These are phyloP conservation scores for Mortierella antarctica DNA, from an alignment of 192 early-diverging fungal species.

Conservation along the genomic window DNA sequence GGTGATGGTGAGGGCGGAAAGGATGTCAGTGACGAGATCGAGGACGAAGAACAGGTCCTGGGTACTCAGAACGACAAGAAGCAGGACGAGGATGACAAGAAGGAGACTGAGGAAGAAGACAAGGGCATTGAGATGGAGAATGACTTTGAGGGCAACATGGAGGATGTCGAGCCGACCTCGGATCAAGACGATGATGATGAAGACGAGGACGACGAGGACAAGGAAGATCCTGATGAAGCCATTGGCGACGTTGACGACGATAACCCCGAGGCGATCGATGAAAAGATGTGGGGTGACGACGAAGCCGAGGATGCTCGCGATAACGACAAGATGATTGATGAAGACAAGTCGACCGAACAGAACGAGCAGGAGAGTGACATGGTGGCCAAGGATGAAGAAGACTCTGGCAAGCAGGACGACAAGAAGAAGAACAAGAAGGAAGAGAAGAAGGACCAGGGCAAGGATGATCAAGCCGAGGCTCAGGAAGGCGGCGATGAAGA, in stretches of 20 bases:
- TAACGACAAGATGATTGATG: slow-evolving; percentile 76
- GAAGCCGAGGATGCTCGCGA: slow-evolving; percentile 66
- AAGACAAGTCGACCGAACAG: slow-evolving; percentile 59
- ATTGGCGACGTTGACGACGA: slow-evolving; percentile 92
- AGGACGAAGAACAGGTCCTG: slow-evolving; percentile 95
- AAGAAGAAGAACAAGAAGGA: slow-evolving; percentile 62
- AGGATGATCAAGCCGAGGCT: slow-evolving; percentile 54
- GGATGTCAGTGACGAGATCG: slow-evolving; percentile 98
- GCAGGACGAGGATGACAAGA: slow-evolving; percentile 64
- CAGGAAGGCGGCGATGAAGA: slow-evolving; percentile 63
- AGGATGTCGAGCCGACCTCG: slow-evolving; percentile 82
- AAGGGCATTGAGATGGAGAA: slow-evolving; percentile 96
- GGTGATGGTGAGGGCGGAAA: slow-evolving; percentile 95
- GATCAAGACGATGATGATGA: slow-evolving; percentile 65
- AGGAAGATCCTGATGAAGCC: slow-evolving; percentile 87
- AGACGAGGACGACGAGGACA: slow-evolving; percentile 77
- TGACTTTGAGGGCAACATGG: slow-evolving; percentile 93
- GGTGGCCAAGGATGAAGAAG: slow-evolving; percentile 71
- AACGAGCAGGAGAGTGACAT: slow-evolving; percentile 68
- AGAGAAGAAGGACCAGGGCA: slow-evolving; percentile 53
- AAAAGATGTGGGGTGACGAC: slow-evolving; percentile 98
- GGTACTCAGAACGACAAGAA: slow-evolving; percentile 82
- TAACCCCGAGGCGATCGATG: slow-evolving; percentile 91
- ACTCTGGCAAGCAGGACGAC: slow-evolving; percentile 58
- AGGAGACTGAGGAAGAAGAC: slow-evolving; percentile 82